Evolutionary conservation across 2,329 filamentous ascomycete genomes (phyloP).

Genomic region (Beauveria brongniartii): DNA sequence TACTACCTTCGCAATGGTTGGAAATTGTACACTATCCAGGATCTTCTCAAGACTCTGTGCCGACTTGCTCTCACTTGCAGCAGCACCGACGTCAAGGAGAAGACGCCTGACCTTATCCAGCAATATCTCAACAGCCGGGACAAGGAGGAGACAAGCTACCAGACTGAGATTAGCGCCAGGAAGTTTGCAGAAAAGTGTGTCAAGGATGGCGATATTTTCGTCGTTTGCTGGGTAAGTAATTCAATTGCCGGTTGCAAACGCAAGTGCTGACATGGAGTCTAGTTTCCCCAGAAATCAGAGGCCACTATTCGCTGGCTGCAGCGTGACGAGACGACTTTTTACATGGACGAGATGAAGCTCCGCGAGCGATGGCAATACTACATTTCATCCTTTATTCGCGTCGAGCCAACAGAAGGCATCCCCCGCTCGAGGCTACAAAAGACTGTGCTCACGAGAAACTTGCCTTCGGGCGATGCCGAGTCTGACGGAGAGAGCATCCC

Average conservation of each 20-base stretch:
- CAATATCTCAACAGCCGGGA: slow-evolving; percentile 77
- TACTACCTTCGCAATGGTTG: slow-evolving; percentile 89
- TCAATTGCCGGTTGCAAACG: not conserved
- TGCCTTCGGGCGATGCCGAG: slow-evolving; percentile 54
- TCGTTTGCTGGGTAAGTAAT: slow-evolving; percentile 76
- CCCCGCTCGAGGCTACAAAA: slow-evolving; percentile 56
- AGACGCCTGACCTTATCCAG: slow-evolving; percentile 82
- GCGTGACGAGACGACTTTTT: slow-evolving; percentile 67
- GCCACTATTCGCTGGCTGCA: slow-evolving; percentile 65
- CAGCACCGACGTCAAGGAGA: slow-evolving; percentile 81
- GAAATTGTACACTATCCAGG: slow-evolving; percentile 88
- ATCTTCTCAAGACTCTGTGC: slow-evolving; percentile 73
- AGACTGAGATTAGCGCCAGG: slow-evolving; percentile 81
- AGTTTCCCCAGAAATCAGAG: slow-evolving; percentile 61
- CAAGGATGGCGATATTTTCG: slow-evolving; percentile 87
- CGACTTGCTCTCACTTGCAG: slow-evolving; percentile 78
- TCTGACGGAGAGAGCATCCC: slow-evolving; percentile 56
- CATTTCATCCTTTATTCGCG: slow-evolving; percentile 80
- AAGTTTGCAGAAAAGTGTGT: slow-evolving; percentile 89
- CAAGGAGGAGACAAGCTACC: slow-evolving; percentile 78
- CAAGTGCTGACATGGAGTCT: slow-evolving; percentile 27
- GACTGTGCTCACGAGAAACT: slow-evolving; percentile 62
- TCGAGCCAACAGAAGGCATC: slow-evolving; percentile 80
- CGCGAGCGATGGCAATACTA: slow-evolving; percentile 90
- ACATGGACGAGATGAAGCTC: slow-evolving; percentile 78